phyloP scores from a whole-genome alignment of 768 basidiomycete genomes.

The Termitomyces sp. region DNA sequence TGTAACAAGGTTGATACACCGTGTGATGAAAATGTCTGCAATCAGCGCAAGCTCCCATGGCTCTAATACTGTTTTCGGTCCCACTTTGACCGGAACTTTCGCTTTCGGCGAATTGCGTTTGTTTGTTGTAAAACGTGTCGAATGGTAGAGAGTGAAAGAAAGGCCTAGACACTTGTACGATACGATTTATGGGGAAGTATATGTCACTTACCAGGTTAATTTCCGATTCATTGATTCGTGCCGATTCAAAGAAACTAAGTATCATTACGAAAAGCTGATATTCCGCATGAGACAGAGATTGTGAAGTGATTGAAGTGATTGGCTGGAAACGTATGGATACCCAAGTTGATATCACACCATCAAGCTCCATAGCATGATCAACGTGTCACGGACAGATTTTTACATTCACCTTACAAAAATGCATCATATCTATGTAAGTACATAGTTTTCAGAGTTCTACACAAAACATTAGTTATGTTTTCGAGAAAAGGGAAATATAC shows the following conservation, averaged over 20 bases:
- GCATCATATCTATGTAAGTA: background rate
- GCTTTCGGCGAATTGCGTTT: background rate
- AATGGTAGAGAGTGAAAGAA: background rate
- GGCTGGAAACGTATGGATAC: background rate
- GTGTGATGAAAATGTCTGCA: background rate
- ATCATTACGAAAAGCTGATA: background rate
- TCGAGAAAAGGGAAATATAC: conserved; percentile 13
- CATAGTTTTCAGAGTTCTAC: conserved; percentile 15
- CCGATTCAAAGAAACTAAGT: background rate
- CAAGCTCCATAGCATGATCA: background rate
- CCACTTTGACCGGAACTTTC: conserved; percentile 2
- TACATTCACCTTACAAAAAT: background rate
- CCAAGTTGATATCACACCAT: background rate
- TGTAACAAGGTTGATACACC: background rate
- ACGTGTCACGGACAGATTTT: background rate
- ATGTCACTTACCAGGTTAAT: conserved; percentile 6
- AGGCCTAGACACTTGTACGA: background rate
- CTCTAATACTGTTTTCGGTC: background rate
- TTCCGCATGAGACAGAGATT: conserved; percentile 2
- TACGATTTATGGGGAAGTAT: background rate
- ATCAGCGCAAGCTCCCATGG: background rate
- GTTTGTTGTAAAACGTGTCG: background rate
- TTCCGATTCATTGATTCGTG: conserved; percentile 10
- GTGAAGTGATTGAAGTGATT: conserved; percentile 7
- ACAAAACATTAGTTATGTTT: conserved; percentile 5